Percentiles rank a stretch among this genome's conserved stretches.
Evolutionary conservation across 768 basidiomycete genomes (phyloP).

Genomic region (Calocera cornea): DNA sequence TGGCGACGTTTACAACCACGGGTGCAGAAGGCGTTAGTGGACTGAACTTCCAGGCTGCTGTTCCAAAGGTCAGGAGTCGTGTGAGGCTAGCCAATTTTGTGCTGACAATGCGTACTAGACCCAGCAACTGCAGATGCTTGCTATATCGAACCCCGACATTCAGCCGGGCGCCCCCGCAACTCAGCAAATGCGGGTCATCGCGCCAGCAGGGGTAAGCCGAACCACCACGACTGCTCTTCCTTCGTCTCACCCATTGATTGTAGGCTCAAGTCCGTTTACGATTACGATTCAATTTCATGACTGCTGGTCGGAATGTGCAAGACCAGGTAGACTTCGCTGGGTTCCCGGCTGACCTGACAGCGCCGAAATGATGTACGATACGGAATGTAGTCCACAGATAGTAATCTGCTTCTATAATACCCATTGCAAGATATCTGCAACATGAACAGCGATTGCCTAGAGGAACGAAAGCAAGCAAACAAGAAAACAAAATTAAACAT

Average conservation of each 20-base stretch:
- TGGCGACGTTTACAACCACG: slow-evolving; percentile 70
- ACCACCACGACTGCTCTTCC: neutral
- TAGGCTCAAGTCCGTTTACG: slow-evolving; percentile 76
- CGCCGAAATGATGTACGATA: neutral
- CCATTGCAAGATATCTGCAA: neutral
- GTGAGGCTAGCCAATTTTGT: neutral
- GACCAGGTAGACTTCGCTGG: slow-evolving; percentile 92
- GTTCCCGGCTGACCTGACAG: slow-evolving; percentile 48
- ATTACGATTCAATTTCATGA: slow-evolving; percentile 66
- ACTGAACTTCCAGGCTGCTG: slow-evolving; percentile 92
- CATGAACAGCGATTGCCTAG: neutral
- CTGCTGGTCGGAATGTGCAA: slow-evolving; percentile 55
- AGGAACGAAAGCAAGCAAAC: neutral
- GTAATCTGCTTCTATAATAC: slow-evolving; percentile 5
- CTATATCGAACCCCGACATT: slow-evolving; percentile 81
- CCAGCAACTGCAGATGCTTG: slow-evolving; percentile 93
- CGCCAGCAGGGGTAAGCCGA: slow-evolving; percentile 66
- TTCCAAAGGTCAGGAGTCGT: slow-evolving; percentile 61
- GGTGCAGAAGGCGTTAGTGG: slow-evolving; percentile 41
- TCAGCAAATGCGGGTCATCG: slow-evolving; percentile 87
- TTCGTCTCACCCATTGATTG: neutral
- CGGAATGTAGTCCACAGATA: neutral
- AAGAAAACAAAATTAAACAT: neutral
- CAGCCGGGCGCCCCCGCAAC: slow-evolving; percentile 71
- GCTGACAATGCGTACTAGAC: slow-evolving; percentile 38